Base-by-base conservation (phyloP, 1,284 basidiomycete genomes). In the Tetrapyrgos nigripes region DNA sequence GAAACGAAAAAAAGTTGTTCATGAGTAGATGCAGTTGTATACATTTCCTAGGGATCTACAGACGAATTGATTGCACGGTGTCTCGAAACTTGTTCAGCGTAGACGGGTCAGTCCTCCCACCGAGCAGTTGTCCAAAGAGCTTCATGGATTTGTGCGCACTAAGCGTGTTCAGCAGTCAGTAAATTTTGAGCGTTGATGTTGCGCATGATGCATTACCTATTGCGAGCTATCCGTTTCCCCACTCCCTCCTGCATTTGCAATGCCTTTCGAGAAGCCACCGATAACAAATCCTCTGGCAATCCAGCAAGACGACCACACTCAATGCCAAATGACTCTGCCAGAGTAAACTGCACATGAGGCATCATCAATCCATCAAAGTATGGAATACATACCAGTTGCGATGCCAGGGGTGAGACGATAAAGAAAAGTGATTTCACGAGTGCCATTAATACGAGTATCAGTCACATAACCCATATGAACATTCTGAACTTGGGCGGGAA, bases 281-380 rank as follows among this genome's bases (percentile, higher is more conserved):
- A 71, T 6, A 96, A 79, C 2, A 97, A 76, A 1, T 75, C 62
- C 62, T 90, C 88, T 0, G 92, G 88, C 45, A 97, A 71, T 14
- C 89, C 88, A 0, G 94, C 94, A n/a, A 96, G 81, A 49, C 92
- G 84, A 10, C 89, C 94, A 71, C 94, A 96, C 78, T 96, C 94
- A 3, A 96, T 88, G 4, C 94, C 94, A 70, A 95, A 96, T 0
- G 92, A 94, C 58, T 91, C 89, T 75, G 78, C 70, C 6, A 10
- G 80, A 2, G 79, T 35, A 83, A 26, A 53, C 29, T 45, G 17
- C 24, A 31, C 44, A 35, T 8, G n/a, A 27, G 3, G 86, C 31
- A 72, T 86, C 84, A 8, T 31, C 17, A 48, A n/a, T n/a, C n/a
- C 24, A 17, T 29, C 11, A 35, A 40, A 83, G 0, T 78, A 82